These are phyloP conservation scores for Irpex rosettiformis DNA, from an alignment of 1,284 basidiomycete species.

Conservation along the genomic window DNA sequence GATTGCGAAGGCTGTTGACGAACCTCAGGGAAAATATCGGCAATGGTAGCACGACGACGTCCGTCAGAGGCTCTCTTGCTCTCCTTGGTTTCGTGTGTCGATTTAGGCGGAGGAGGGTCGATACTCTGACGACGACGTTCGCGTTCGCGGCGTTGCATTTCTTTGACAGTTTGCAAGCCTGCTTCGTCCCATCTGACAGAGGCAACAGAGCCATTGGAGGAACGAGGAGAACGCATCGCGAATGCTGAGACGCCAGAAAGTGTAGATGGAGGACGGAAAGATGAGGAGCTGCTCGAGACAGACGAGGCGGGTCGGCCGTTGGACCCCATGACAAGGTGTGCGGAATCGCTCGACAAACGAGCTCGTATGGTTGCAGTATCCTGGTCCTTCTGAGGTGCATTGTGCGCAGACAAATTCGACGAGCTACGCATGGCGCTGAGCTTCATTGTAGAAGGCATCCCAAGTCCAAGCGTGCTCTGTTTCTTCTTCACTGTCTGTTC, in stretches of 20 bases:
- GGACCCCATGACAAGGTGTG: conserved; percentile 25
- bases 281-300: conserved; percentile 33
- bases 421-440: conserved; percentile 38
- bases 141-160: conserved; percentile 46
- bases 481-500: conserved; percentile 39
- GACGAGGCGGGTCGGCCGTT: conserved; percentile 44
- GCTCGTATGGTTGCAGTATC: conserved; percentile 17
- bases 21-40: conserved; percentile 32
- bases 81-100: conserved; percentile 14
- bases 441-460: conserved; percentile 43
- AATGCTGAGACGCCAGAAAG: conserved; percentile 43
- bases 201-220: conserved; percentile 45
- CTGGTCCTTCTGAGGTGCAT: conserved; percentile 15
- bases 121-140: conserved; percentile 22
- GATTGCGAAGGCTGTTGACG: not conserved
- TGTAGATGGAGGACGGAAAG: conserved; percentile 54
- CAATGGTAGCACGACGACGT: conserved; percentile 26
- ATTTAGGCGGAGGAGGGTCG: conserved; percentile 2
- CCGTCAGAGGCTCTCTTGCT: conserved; percentile 27
- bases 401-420: conserved; percentile 35
- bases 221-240: conserved; percentile 30
- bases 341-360: conserved; percentile 47
- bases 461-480: conserved; percentile 50
- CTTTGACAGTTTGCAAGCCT: conserved; percentile 50
- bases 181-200: conserved; percentile 66